Conservation (phyloP, 2,329 filamentous ascomycete genomes). For the Cladosporium sp. region DNA sequence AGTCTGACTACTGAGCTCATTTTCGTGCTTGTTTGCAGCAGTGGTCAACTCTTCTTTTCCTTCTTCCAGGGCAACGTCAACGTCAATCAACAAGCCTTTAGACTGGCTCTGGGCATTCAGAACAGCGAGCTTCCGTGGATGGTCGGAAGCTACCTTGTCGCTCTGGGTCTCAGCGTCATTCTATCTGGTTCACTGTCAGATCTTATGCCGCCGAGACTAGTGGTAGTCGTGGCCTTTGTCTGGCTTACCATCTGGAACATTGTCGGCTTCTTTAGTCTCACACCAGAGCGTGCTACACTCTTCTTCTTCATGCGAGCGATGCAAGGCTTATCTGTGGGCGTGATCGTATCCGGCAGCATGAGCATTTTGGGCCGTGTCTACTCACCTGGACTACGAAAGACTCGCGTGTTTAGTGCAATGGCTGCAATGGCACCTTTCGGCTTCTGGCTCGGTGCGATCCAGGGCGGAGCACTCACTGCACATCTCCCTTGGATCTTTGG, state of each 20-base stretch:
- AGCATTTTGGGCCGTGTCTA: conserved; percentile 44
- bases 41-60: conserved; percentile 47
- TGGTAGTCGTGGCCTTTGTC: conserved; percentile 48
- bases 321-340: conserved; percentile 42
- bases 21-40: conserved; percentile 47
- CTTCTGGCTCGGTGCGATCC: conserved; percentile 42
- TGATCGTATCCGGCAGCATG: conserved; percentile 42
- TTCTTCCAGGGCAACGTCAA: conserved; percentile 47
- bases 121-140: conserved; percentile 48
- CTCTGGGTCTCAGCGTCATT: conserved; percentile 48
- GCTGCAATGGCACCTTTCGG: conserved; percentile 41
- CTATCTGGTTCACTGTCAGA: conserved; percentile 44
- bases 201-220: conserved; percentile 43
- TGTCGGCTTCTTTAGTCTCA: conserved; percentile 42
- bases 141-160: conserved; percentile 45
- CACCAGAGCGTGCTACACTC: conserved; percentile 38
- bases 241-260: conserved; percentile 48
- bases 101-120: conserved; percentile 42
- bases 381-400: conserved; percentile 42
- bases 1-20: conserved; percentile 46
- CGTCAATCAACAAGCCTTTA: conserved; percentile 43
- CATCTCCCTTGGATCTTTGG: conserved; percentile 50
- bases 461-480: conserved; percentile 45
- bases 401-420: conserved; percentile 42
- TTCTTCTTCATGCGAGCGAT: conserved; percentile 44